Conservation (phyloP, 2,329 filamentous ascomycete species). For the Ophiobolus disseminans region DNA sequence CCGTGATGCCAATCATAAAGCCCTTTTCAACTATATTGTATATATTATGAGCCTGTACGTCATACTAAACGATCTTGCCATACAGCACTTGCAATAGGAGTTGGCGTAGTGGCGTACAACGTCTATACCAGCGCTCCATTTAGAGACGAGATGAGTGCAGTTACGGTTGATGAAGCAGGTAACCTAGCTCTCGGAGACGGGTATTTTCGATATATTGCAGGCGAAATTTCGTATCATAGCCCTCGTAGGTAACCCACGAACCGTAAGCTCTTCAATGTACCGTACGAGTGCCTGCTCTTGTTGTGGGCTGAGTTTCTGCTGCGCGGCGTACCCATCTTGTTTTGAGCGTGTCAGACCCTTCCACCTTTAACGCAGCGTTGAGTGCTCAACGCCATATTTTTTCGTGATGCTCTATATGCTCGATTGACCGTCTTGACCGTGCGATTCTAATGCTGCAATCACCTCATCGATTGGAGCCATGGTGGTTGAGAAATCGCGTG, state of each 20-base stretch:
- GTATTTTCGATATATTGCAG: neutral
- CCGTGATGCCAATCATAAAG: too few species aligned
- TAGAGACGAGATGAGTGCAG: conserved; percentile 4
- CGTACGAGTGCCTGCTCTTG: conserved; percentile 15
- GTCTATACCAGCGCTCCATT: too few species aligned
- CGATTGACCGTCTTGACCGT: neutral
- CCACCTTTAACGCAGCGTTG: conserved; percentile 3
- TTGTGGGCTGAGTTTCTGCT: conserved; percentile 1
- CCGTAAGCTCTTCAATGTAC: conserved; percentile 17
- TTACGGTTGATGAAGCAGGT: conserved; percentile 12
- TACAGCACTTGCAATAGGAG: too few species aligned
- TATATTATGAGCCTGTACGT: too few species aligned
- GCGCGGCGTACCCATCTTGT: neutral
- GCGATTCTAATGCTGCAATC: neutral
- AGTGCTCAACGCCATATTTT: conserved; percentile 5
- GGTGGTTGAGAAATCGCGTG: neutral
- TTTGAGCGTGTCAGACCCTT: neutral
- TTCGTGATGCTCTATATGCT: neutral
- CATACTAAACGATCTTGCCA: too few species aligned
- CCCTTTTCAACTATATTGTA: too few species aligned
- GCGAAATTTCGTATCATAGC: neutral
- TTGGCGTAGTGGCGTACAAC: too few species aligned
- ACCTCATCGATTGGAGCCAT: conserved; percentile 1
- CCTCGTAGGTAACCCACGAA: neutral
- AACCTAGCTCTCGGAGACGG: neutral